These are phyloP conservation scores for Hypoxylon sp. DNA, from an alignment of 2,329 filamentous ascomycete species.

Conservation along the genomic window DNA sequence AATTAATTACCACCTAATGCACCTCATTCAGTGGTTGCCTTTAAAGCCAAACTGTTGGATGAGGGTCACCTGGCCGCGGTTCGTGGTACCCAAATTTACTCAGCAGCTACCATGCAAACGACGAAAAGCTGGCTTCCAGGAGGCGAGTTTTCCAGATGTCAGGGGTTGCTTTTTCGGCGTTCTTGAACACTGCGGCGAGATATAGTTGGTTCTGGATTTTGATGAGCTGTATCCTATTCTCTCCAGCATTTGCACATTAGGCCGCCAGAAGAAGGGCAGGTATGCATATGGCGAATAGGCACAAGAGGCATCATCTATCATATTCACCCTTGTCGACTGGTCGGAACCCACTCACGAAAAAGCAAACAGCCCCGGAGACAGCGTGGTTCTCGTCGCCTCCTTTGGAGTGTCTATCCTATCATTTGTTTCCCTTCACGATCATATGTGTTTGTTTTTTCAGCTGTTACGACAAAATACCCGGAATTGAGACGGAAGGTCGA, in stretches of 20 bases:
- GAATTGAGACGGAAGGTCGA: constrained; percentile 49
- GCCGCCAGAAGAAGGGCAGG: constrained; percentile 41
- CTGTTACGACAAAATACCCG: constrained; percentile 54
- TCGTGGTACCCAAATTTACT: constrained; percentile 41
- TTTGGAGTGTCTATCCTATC: constrained; percentile 43
- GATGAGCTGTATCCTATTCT: constrained; percentile 44
- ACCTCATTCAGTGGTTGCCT: constrained; percentile 54
- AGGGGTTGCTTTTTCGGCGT: constrained; percentile 38
- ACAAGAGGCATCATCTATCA: constrained; percentile 48
- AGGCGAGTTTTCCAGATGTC: constrained; percentile 37
- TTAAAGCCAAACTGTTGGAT: constrained; percentile 43
- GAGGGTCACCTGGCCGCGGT: constrained; percentile 42
- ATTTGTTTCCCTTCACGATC: constrained; percentile 48
- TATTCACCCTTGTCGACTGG: constrained; percentile 39
- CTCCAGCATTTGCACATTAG: constrained; percentile 42
- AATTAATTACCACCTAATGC: constrained; percentile 63
- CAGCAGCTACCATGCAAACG: constrained; percentile 39
- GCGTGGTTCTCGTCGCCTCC: constrained; percentile 35
- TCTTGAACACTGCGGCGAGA: constrained; percentile 46
- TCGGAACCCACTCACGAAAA: constrained; percentile 34
- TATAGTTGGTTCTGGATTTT: constrained; percentile 47
- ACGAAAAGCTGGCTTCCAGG: constrained; percentile 39
- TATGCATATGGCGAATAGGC: constrained; percentile 49
- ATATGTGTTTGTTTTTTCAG: constrained; percentile 49
- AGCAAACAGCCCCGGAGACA: constrained; percentile 37